phyloP scores from a whole-genome alignment of 1,284 basidiomycete genomes.

The Ustilago curta region DNA sequence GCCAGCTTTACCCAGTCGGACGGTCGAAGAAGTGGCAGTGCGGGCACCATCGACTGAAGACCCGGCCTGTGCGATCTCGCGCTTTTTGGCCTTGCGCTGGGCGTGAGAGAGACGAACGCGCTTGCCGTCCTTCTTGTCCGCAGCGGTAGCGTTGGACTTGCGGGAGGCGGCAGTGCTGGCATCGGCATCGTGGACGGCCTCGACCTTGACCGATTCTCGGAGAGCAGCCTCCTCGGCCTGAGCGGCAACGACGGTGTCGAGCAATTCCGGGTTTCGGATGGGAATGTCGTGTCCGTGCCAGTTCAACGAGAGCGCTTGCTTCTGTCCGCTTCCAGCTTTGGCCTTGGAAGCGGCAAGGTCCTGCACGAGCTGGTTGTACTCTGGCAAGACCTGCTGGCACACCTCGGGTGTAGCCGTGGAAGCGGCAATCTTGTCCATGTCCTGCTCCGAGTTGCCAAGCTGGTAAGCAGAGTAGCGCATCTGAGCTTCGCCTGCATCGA shows the following conservation, averaged over 20 bases:
- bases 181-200: constrained; percentile 23
- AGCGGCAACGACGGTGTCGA: constrained; percentile 85
- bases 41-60: constrained; percentile 31
- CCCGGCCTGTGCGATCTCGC: constrained; percentile 36
- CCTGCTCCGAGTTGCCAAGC: constrained; percentile 76
- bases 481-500: constrained; percentile 88
- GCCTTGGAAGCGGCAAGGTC: constrained; percentile 70
- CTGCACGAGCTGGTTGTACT: constrained; percentile 75
- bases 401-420: constrained; percentile 74
- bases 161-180: constrained; percentile 10
- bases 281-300: constrained; percentile 89
- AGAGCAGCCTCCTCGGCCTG: constrained; percentile 78
- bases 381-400: constrained; percentile 76
- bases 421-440: constrained; percentile 84
- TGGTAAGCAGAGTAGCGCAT: constrained; percentile 93
- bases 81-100: constrained; percentile 64
- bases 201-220: constrained; percentile 65
- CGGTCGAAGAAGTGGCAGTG: constrained; percentile 31
- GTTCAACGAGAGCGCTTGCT: constrained; percentile 74
- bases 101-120: constrained; percentile 61
- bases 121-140: constrained; percentile 27
- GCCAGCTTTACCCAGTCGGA: constrained; percentile 35
- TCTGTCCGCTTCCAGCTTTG: constrained; percentile 63
- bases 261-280: constrained; percentile 88
- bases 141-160: constrained; percentile 15